Conservation (phyloP, 345 rosid genomes). For the Salix udensis region DNA sequence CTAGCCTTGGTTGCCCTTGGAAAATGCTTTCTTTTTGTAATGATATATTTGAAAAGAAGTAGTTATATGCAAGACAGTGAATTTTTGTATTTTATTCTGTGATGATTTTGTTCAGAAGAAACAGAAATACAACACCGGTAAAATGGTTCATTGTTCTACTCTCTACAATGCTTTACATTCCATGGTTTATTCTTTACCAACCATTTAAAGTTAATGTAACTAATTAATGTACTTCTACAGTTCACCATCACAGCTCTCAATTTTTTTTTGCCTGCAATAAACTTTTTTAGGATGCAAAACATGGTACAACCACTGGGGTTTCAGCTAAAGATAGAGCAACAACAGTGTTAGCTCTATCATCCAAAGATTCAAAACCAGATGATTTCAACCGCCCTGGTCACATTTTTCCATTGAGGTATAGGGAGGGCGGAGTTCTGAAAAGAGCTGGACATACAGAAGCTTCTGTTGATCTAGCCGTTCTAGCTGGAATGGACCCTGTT, state of each 20-base stretch:
- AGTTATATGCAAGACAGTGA: neutral
- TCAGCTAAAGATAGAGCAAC: slow-evolving; percentile 86
- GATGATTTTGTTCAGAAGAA: neutral
- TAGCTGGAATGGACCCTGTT: slow-evolving; percentile 78
- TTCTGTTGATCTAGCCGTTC: slow-evolving; percentile 74
- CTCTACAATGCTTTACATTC: neutral
- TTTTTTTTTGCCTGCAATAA: neutral
- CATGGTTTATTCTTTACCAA: neutral
- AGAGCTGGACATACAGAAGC: slow-evolving; percentile 97
- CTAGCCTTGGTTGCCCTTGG: neutral
- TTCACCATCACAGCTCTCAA: neutral
- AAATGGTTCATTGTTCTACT: neutral
- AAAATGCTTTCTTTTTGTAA: neutral
- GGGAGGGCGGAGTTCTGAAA: slow-evolving; percentile 88
- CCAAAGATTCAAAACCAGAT: slow-evolving; percentile 70
- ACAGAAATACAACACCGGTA: neutral
- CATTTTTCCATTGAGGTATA: slow-evolving; percentile 71
- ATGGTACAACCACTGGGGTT: slow-evolving; percentile 88
- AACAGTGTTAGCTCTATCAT: slow-evolving; percentile 69
- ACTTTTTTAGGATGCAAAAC: slow-evolving; percentile 70
- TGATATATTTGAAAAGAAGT: neutral
- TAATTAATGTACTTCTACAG: neutral
- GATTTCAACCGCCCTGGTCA: slow-evolving; percentile 92
- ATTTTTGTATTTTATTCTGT: neutral
- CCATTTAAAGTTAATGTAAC: neutral